Base-by-base conservation (phyloP, 805 yeast genomes). In the Candida qinlingensis region DNA sequence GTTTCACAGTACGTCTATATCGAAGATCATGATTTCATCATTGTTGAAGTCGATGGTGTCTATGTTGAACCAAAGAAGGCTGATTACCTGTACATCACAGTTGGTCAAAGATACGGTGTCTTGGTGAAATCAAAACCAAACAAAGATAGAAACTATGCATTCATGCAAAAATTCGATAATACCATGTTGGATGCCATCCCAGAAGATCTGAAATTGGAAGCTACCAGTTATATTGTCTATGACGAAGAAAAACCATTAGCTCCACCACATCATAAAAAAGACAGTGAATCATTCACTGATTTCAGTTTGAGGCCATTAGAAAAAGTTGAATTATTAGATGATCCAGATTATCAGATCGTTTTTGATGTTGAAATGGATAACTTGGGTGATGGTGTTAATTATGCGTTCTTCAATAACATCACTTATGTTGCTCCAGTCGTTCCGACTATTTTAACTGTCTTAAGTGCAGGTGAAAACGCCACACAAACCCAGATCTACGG, bases 41-140 rank as follows among this genome's bases (percentile, higher is more conserved):
- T 86, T 34, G 85, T 86, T 33, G 94, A 85, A 62, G 79, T 83
- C 28, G 52, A 86, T 61, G 94, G 95, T 47, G 76, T 81, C 19
- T 80, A 73, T 48, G 81, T 81, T 28, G 73, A 82, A 52, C 87
- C 87, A 3, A 70, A 72, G 42, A 69, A 65, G 2, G 76, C 84
- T 5, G 74, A 78, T 31, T 70, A 79, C 62, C 54, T 85, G 31
- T 83, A 85, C 59, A 58, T 86, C 37, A 75, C 92, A 0, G 89
- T 85, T 25, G 97, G 92, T 8, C 97, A 91, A 68, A 73, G 97
- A 61, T 79, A 85, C 61, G 74, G 87, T 37, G 84, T 87, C 2
- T 67, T 88, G 53, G 67, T 89, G 13, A 75, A 73, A 37, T 77
- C 94, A 7, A 81, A 81, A 60, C 47, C 62, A 2, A 55, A 51